phyloP scores from a whole-genome alignment of 805 yeast genomes.

The Wickerhamomyces canadensis region DNA sequence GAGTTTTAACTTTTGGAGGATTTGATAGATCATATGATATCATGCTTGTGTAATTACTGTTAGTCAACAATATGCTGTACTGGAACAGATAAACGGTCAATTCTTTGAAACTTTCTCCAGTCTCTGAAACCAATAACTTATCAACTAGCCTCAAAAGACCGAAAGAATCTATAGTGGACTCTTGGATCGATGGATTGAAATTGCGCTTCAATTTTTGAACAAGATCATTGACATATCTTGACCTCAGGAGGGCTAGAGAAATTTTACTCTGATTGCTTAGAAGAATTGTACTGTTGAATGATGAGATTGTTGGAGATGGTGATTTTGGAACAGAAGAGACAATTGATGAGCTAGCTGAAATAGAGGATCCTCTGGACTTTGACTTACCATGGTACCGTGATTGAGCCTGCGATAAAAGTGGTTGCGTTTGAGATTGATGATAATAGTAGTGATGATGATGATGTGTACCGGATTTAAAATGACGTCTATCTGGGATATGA shows the following conservation, averaged over 20 bases:
- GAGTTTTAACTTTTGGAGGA: slow-evolving; percentile 14
- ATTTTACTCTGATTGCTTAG: slow-evolving; percentile 3
- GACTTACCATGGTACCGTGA: slow-evolving; percentile 14
- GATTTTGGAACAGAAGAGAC: slow-evolving; percentile 24
- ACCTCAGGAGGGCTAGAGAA: slow-evolving; percentile 15
- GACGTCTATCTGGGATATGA: slow-evolving; percentile 11
- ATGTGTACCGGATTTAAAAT: slow-evolving; percentile 1
- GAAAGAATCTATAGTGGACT: slow-evolving; percentile 26
- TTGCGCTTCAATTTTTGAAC: slow-evolving; percentile 7
- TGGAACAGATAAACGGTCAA: slow-evolving; percentile 32
- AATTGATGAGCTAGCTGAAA: slow-evolving; percentile 24
- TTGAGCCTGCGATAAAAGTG: neutral
- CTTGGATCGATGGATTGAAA: slow-evolving; percentile 16
- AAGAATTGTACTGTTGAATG: slow-evolving; percentile 3
- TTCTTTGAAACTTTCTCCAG: slow-evolving; percentile 20
- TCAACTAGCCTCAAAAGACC: slow-evolving; percentile 34
- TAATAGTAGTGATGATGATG: neutral
- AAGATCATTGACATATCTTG: slow-evolving; percentile 13
- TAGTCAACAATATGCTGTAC: slow-evolving; percentile 13
- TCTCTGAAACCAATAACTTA: slow-evolving; percentile 25
- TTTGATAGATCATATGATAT: slow-evolving; percentile 4
- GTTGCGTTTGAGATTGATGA: neutral
- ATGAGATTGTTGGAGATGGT: slow-evolving; percentile 16
- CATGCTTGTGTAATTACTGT: slow-evolving; percentile 5
- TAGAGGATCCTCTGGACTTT: slow-evolving; percentile 24